These are phyloP conservation scores for Rhodomyrtus tomentosa DNA, from an alignment of 345 rosid genomes.

Conservation along the genomic window DNA sequence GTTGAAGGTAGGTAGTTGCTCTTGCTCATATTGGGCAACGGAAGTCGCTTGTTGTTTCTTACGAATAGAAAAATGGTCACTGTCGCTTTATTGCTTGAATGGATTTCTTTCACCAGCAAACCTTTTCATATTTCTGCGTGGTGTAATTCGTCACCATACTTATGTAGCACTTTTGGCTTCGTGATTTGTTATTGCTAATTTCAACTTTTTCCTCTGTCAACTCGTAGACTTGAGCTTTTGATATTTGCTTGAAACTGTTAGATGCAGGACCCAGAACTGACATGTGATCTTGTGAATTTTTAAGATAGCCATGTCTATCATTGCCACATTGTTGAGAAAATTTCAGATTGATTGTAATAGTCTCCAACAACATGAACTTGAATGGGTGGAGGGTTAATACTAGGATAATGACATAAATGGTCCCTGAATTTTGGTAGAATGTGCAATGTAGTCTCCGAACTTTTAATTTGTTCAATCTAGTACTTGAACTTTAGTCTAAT, in stretches of 20 bases:
- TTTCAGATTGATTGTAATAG: neutral
- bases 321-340: neutral
- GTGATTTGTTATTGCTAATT: neutral
- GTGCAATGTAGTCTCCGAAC: too few species aligned
- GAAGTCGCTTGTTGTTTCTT: neutral
- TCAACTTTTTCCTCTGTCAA: neutral
- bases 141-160: neutral
- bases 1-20: accelerated
- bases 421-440: too few species aligned
- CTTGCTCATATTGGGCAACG: neutral
- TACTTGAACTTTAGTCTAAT: too few species aligned
- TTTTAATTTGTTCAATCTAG: too few species aligned
- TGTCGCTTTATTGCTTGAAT: neutral
- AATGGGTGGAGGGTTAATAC: too few species aligned
- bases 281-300: neutral
- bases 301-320: neutral
- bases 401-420: too few species aligned
- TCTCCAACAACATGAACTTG: neutral
- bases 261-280: neutral
- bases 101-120: neutral
- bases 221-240: neutral
- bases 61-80: neutral
- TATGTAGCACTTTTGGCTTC: neutral
- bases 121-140: neutral
- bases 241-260: neutral